Base-by-base conservation (phyloP, 768 basidiomycete species). In the Suillus paluster region DNA sequence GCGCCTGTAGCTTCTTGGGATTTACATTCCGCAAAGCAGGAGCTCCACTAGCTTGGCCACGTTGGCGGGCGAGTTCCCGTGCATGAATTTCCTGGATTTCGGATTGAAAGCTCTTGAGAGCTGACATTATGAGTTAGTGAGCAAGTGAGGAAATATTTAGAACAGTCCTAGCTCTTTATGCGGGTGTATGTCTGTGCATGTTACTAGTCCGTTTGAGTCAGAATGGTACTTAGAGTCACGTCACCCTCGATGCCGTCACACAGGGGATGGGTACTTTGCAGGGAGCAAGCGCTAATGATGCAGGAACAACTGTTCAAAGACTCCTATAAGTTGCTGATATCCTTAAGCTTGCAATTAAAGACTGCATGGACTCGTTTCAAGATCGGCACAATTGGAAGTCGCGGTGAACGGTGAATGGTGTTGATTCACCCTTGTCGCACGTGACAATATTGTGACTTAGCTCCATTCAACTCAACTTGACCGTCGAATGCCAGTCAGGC, bases 11-110 rank as follows among this genome's bases (percentile, higher is more conserved):
- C 19, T 50, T 50, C 49, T 11, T 34, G 11, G 30, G 3, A 50
- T 50, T 19, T 50, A 64, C 66, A 70, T 42, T 66, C 64, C 50
- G 66, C 50, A 64, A 6, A 19, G 36, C 54, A n/a, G 17, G 1
- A 19, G 23, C 11, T 25, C 23, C 38, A 57, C 53, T 50, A 50
- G 62, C 68, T 71, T 62, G 67, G 53, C 33, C 73, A 44, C 89
- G 84, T 65, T 91, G 87, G 73, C 84, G 91, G 34, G 81, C 77
- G 49, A 85, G 76, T 74, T 92, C 90, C 55, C 87, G 84, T 66
- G 83, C 79, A 61, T 86, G 85, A 68, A 92, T 89, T 66, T 90
- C 85, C 64, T 92, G 87, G 63, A 93, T 94, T 75, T 92, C 90
- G 68, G 76, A 82, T 74, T 94, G 91, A 66, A 79, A 79, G 63